phyloP scores from a whole-genome alignment of 768 basidiomycete genomes.

The Suillus subaureus region DNA sequence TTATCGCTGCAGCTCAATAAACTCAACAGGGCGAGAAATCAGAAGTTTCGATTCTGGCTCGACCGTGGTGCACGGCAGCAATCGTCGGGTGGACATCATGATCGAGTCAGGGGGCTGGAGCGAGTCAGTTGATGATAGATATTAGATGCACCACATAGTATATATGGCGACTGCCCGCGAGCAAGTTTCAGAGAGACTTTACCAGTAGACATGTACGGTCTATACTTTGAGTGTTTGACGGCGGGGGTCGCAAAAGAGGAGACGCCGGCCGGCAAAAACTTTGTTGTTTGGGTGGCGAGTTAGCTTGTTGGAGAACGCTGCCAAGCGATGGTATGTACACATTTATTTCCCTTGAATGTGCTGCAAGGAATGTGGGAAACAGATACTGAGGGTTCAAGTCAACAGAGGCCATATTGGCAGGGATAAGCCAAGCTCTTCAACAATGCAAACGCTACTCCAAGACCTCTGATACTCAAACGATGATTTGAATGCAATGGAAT shows the following conservation, averaged over 20 bases:
- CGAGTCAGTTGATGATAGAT: neutral
- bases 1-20: slow-evolving; percentile 3
- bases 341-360: too few species aligned
- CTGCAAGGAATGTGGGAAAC: neutral
- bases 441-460: neutral
- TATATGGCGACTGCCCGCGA: neutral
- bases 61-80: neutral
- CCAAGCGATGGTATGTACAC: neutral
- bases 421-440: neutral
- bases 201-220: neutral
- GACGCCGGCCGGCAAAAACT: neutral
- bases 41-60: neutral
- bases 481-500: slow-evolving; percentile 4
- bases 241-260: neutral
- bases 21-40: slow-evolving; percentile 2
- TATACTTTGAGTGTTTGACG: neutral
- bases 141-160: neutral
- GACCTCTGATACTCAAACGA: neutral
- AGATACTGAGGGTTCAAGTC: neutral
- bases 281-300: neutral
- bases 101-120: neutral
- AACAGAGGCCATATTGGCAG: neutral
- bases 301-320: neutral
- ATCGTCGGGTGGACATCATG: neutral
- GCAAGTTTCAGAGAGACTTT: neutral